Base-by-base conservation (phyloP, 1,284 basidiomycete species). In the Meira nashicola region DNA sequence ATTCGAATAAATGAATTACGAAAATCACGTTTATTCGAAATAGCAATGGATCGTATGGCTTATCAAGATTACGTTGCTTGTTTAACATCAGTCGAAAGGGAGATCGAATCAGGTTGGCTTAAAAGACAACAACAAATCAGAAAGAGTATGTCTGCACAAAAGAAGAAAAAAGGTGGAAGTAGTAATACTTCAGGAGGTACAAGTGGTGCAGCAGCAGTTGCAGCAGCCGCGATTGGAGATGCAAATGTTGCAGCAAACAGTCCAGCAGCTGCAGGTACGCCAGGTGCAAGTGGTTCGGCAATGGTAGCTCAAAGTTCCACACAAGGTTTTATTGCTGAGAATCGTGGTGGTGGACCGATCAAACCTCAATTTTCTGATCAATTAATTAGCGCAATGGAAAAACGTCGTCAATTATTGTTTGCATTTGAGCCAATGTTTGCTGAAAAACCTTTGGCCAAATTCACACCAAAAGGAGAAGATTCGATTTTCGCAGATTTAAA, bases 31-130 rank as follows among this genome's bases (percentile, higher is more conserved):
- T 83, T 97, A 1, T 84, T 83, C 19, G 82, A 83, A 17, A 84
- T 92, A 62, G 91, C 91, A n/a, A 86, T 86, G 65, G 89, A 91
- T 68, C 85, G 92, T 17, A 84, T 97, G 49, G 92, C 87, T 2
- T 90, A 90, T 77, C 89, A 91, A 74, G 69, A 74, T 51, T 70
- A 70, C 49, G 60, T 69, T 39, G 65, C 61, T 6, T 74, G 71
- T 56, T 62, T 78, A 33, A 63, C 64, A 55, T 66, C 72, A n/a
- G 63, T 70, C 12, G 76, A 78, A 28, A 75, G 71, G 57, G 74
- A 77, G 55, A 72, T 78, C 47, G 76, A 78, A 62, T 46, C 63
- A 17, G 66, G 67, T 5, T 78, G 76, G 76, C 68, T 62, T 15
- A 74, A 73, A 63, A 60, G 76, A 1, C 59, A 68, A 64, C 56